Evolutionary conservation across 2,329 filamentous ascomycete species (phyloP), one percentile per base, ranked within the genome.

Genomic region (Verticillium dahliae): DNA sequence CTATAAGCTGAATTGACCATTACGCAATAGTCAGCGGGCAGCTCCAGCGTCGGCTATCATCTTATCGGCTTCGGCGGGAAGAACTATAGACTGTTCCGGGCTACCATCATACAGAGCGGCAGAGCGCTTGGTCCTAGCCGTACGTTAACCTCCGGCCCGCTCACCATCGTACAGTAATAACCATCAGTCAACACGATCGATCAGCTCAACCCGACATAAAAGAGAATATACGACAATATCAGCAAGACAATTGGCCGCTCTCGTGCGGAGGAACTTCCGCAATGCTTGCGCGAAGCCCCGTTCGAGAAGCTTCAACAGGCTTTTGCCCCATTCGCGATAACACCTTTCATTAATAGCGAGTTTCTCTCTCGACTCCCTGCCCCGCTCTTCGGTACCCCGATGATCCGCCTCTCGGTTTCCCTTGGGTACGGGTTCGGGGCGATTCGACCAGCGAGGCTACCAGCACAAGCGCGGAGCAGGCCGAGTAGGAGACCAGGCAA

Each of bases 11-110:
- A 55, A 54, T 14, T 88, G 3, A 88, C 85, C 0, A 83, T 88
- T 39, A 85, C 81, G 78, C 85, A 85, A 4, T 78, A 87, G 66
- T 78, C 75, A 1, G 80, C 82, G 0, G 81, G 81, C 1, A 72
- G 76, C 0, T 85, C 33, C 27, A 56, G 54, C 13, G 54, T 56
- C 3, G 54, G 54, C 11, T n/a, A 56, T 56, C 54, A 56, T 31
- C 27, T 56, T 1, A 11, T 56, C 2, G 54, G 54, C 13, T 56
- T 56, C n/a, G 54, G 35, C 6, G 54, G 27, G n/a, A 56, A 56
- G 10, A 33, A 56, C 27, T 22, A 56, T 18, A 15, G 33, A 3
- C 52, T 56, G 11, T 56, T 56, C 15, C 22, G 52, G 13, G 54
- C 27, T n/a, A 22, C 54, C n/a, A 56, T 56, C 54, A 56, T 56